These are phyloP conservation scores for Penicillium carneum DNA, from an alignment of 2,329 filamentous ascomycete genomes.

Conservation along the genomic window DNA sequence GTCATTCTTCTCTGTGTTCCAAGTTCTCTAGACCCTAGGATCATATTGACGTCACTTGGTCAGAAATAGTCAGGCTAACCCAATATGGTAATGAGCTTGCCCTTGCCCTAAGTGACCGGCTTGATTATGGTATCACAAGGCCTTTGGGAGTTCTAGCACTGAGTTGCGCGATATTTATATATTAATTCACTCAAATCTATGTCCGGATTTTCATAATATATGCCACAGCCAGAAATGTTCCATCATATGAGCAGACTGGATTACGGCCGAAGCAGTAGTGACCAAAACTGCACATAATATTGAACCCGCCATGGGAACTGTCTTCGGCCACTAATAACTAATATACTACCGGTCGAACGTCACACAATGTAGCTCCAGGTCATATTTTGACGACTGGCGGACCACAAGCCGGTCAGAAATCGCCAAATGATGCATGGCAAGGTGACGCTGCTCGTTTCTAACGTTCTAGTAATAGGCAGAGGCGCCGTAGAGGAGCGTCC, in stretches of 20 bases:
- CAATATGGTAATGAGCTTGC: conserved; percentile 28
- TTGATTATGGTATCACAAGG: not conserved
- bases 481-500: conserved; percentile 75
- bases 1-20: conserved; percentile 9
- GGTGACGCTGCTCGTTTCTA: conserved; percentile 68
- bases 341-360: conserved; percentile 66
- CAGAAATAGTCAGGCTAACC: conserved; percentile 23
- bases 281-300: conserved; percentile 80
- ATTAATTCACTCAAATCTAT: not conserved
- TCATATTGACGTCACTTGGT: conserved; percentile 41
- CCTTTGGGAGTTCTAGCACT: not conserved
- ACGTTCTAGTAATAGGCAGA: conserved; percentile 77
- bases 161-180: not conserved
- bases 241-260: not conserved
- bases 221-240: not conserved
- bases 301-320: conserved; percentile 65
- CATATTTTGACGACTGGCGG: conserved; percentile 65
- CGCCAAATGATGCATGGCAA: conserved; percentile 65
- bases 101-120: conserved; percentile 19
- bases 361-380: conserved; percentile 83
- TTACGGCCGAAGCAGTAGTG: conserved; percentile 67
- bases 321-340: conserved; percentile 50
- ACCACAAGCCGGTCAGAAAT: conserved; percentile 74
- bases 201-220: too few species aligned
- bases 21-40: conserved; percentile 24